Percentiles rank a stretch among this genome's conserved stretches.
phyloP scores from a whole-genome alignment of 2,329 filamentous ascomycete genomes.

The Sporothrix inflata region DNA sequence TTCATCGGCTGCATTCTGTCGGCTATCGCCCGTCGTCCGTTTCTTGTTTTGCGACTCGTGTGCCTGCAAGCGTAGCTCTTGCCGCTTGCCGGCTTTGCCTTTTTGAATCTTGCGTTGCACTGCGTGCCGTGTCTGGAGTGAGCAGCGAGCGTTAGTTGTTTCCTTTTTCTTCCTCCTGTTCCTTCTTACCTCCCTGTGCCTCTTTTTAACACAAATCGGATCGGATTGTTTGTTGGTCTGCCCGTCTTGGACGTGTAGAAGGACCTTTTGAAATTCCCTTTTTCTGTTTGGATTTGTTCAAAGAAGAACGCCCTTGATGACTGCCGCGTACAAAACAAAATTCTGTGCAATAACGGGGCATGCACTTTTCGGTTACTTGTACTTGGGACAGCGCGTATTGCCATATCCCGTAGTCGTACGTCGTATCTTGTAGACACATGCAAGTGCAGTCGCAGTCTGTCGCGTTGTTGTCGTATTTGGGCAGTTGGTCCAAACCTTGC shows the following conservation, averaged over 20 bases:
- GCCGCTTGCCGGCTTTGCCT: neutral
- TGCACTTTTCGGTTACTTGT: conserved; percentile 7
- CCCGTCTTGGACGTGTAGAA: no score
- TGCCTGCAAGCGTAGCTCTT: neutral
- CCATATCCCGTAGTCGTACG: neutral
- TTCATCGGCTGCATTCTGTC: neutral
- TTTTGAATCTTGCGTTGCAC: conserved; percentile 1
- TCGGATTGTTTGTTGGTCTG: neutral
- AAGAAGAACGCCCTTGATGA: neutral
- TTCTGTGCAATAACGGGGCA: neutral
- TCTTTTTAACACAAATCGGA: neutral
- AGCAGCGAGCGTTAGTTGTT: neutral
- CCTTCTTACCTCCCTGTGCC: neutral
- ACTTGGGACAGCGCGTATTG: neutral
- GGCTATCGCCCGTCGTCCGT: neutral
- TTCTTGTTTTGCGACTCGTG: neutral
- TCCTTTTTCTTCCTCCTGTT: no score
- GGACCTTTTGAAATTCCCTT: neutral
- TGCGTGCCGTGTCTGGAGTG: neutral
- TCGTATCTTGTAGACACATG: no score
- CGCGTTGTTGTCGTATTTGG: neutral
- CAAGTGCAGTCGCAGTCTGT: neutral
- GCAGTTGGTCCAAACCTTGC: neutral
- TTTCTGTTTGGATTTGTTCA: neutral
- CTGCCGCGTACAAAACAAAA: neutral